Base-by-base conservation (phyloP, 75 land plant genomes). In the Chamaecyparis obtusa region DNA sequence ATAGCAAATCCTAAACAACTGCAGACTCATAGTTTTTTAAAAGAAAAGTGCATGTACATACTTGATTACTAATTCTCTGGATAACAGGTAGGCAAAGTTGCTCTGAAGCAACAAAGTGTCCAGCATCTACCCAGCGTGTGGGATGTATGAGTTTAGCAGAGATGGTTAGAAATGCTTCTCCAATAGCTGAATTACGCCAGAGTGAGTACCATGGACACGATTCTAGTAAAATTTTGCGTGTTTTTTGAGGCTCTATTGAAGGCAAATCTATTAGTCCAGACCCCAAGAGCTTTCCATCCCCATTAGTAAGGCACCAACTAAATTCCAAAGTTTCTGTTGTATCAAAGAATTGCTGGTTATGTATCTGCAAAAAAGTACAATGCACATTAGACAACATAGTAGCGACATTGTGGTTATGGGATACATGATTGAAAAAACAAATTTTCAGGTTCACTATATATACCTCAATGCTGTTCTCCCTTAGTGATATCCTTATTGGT, bases 121-220 rank as follows among this genome's bases (percentile, higher is more conserved):
- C 99, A 78, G 94, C 92, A 81, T 91, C 93, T 83, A 91, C 97
- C 99, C 99, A 98, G 21, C 94, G 89, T 24, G 93, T 95, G 14
- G 96, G 85, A 30, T 86, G 46, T 91, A 87, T 77, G 43, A 96
- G 90, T 57, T 89, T 95, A 36, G 93, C 94, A 67, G 87, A 89
- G 39, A 98, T 94, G 57, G 93, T 94, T 80, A 98, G 85, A 91
- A 91, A 92, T 10, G 87, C 51, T 88, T 96, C 95, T 35, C 44
- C 41, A 48, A 89, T 90, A 57, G 54, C 49, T 36, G 89, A 86
- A 75, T 89, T 84, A 84, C 64, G 74, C 95, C 93, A 94, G 13
- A 84, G 85, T 84, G 85, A 81, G 87, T 87, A 91, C 99, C 99
- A 98, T 16, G 99, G 99, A 86, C 93, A 90, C 36, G 89, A 88